These are phyloP conservation scores for Suhomyces faveliae DNA, from an alignment of 805 yeast genomes.

Conservation along the genomic window DNA sequence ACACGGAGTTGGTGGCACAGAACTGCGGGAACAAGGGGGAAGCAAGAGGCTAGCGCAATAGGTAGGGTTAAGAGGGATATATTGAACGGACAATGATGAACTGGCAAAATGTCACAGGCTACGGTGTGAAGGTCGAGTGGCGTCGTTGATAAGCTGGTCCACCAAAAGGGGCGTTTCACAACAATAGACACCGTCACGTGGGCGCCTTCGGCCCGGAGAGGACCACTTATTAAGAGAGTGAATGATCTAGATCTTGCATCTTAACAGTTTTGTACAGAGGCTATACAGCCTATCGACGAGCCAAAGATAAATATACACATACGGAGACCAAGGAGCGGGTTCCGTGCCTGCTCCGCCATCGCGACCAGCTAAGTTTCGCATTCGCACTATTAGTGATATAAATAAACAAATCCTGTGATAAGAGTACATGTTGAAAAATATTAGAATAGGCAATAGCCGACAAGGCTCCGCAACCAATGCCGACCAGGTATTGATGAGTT, in stretches of 20 bases:
- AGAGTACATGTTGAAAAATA: background rate
- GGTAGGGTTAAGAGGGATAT: background rate
- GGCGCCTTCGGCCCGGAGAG: background rate
- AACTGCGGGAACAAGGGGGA: background rate
- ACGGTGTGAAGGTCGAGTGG: background rate
- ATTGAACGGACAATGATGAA: background rate
- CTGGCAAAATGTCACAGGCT: background rate
- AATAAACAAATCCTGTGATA: background rate
- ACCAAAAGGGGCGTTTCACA: conserved; percentile 3
- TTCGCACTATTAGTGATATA: background rate
- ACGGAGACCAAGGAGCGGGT: background rate
- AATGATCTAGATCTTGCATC: background rate
- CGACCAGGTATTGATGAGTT: background rate
- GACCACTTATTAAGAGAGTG: background rate
- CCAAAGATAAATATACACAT: background rate
- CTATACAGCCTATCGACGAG: background rate
- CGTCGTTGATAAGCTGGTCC: conserved; percentile 1
- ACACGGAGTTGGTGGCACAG: background rate
- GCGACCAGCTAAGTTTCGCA: background rate
- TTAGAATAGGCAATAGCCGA: background rate
- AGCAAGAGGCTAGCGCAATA: background rate
- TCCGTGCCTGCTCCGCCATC: background rate
- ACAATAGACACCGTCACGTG: conserved; percentile 2
- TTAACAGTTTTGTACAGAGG: background rate
- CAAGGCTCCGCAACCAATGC: background rate